A percentile compares a stretch with the other conserved stretches of the same genome.
phyloP scores from a whole-genome alignment of 192 early-diverging fungal genomes.

The Allomyces macrogynus region DNA sequence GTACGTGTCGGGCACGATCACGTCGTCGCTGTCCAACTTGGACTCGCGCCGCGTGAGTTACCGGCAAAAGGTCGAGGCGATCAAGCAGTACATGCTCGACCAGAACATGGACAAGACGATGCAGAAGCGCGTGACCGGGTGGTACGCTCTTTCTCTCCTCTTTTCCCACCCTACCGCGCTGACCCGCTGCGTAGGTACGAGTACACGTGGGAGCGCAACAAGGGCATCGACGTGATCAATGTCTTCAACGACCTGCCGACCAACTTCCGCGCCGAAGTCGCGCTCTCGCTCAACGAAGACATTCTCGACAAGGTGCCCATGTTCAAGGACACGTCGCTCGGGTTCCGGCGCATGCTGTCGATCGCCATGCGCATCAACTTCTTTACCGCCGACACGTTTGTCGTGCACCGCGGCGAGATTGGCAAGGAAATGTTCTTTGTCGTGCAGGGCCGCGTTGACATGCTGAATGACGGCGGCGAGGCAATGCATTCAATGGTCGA shows the following conservation, averaged over 20 bases:
- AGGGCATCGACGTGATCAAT: conserved; percentile 24
- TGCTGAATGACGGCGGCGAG: conserved; percentile 16
- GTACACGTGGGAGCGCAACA: conserved; percentile 32
- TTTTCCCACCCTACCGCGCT: no score
- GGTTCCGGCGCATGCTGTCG: conserved; percentile 21
- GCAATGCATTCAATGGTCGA: conserved; percentile 24
- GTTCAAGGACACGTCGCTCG: conserved; percentile 20
- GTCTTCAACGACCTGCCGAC: conserved; percentile 28
- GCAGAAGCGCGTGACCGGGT: conserved; percentile 21
- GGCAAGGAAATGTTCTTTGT: conserved; percentile 32
- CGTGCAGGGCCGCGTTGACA: conserved; percentile 28
- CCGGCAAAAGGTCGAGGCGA: conserved; percentile 26
- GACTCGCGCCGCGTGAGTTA: conserved; percentile 26
- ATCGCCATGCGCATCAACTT: conserved; percentile 27
- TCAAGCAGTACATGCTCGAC: conserved; percentile 29
- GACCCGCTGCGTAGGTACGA: conserved; percentile 8
- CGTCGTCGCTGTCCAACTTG: conserved; percentile 32
- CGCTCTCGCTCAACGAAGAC: conserved; percentile 22
- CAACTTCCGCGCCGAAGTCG: conserved; percentile 27
- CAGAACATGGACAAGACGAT: conserved; percentile 26
- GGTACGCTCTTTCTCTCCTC: conserved; percentile 4
- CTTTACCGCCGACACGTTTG: conserved; percentile 28
- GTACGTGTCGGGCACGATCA: conserved; percentile 29
- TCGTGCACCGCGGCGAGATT: conserved; percentile 22
- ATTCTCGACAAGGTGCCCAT: conserved; percentile 30